These are phyloP conservation scores for Gastrodia elata DNA, from an alignment of 106 monocot species.

Conservation along the genomic window DNA sequence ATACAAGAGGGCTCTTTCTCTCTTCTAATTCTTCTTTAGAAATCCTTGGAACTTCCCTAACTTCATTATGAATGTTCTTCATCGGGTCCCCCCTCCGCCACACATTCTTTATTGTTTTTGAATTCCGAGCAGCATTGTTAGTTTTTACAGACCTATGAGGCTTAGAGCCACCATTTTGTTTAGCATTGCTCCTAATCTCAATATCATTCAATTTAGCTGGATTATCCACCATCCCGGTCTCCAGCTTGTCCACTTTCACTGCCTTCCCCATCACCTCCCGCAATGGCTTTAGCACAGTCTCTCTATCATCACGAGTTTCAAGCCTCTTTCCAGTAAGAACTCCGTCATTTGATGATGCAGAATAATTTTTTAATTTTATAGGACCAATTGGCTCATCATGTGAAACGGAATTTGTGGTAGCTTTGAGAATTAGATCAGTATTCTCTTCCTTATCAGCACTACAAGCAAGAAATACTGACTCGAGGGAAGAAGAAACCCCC, in stretches of 20 bases:
- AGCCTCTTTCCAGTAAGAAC: conserved; percentile 11
- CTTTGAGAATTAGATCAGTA: conserved; percentile 62
- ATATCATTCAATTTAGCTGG: conserved; percentile 20
- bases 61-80: conserved; percentile 51
- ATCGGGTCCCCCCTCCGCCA: conserved; percentile 93
- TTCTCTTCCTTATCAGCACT: conserved; percentile 20
- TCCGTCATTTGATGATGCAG: conserved; percentile 11
- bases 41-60: conserved; percentile 44
- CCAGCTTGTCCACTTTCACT: conserved; percentile 87
- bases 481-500: conserved; percentile 35
- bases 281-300: conserved; percentile 69
- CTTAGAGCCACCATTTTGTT: conserved; percentile 16
- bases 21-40: conserved; percentile 22
- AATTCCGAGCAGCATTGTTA: conserved; percentile 20
- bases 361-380: conserved; percentile 11
- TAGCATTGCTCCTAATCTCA: conserved; percentile 13
- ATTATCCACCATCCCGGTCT: conserved; percentile 17
- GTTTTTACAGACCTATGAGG: not conserved
- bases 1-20: conserved; percentile 4
- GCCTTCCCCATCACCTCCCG: conserved; percentile 73
- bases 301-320: conserved; percentile 22
- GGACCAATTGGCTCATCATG: conserved; percentile 27
- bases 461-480: conserved; percentile 35
- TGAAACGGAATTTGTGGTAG: conserved; percentile 58
- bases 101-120: conserved; percentile 84